These are phyloP conservation scores for Galeopsis tetrahit DNA, from an alignment of 257 asterid species.

Conservation along the genomic window DNA sequence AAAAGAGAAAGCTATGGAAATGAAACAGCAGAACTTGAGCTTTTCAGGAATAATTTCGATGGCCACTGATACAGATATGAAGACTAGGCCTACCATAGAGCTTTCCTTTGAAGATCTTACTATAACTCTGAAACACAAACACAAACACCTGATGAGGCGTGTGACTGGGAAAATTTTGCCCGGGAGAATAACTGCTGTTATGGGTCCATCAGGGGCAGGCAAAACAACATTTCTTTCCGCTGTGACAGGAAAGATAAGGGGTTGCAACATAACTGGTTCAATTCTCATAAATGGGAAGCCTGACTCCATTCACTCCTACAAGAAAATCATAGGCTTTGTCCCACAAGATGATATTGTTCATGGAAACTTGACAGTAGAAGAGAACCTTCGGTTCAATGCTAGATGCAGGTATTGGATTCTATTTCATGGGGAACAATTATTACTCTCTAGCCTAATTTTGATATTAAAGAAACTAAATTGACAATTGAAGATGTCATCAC, in stretches of 20 bases:
- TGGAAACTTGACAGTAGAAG: slow-evolving; percentile 94
- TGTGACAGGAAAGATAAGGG: slow-evolving; percentile 74
- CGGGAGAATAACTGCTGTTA: slow-evolving; percentile 89
- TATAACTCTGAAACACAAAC: slow-evolving; percentile 70
- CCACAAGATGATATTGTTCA: slow-evolving; percentile 98
- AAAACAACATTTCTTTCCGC: slow-evolving; percentile 96
- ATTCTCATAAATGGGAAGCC: slow-evolving; percentile 82
- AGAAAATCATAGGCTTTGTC: slow-evolving; percentile 84
- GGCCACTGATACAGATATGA: slow-evolving; percentile 79
- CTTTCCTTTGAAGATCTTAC: slow-evolving; percentile 87
- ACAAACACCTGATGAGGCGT: slow-evolving; percentile 84
- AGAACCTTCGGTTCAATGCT: slow-evolving; percentile 92
- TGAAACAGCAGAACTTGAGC: slow-evolving; percentile 71
- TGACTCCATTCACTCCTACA: slow-evolving; percentile 79
- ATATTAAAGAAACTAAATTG: slow-evolving; percentile 18
- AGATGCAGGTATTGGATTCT: slow-evolving; percentile 78
- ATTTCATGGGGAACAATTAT: slow-evolving; percentile 28
- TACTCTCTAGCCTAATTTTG: slow-evolving; percentile 20
- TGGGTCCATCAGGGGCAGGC: slow-evolving; percentile 99
- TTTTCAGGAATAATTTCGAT: slow-evolving; percentile 87
- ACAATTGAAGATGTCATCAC: neutral
- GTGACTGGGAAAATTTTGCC: slow-evolving; percentile 81
- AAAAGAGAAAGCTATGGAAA: slow-evolving; percentile 95
- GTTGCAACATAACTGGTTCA: slow-evolving; percentile 71
- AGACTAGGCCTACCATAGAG: slow-evolving; percentile 78